Conservation (phyloP, 2,329 filamentous ascomycete species). For the Fusarium circinatum region DNA sequence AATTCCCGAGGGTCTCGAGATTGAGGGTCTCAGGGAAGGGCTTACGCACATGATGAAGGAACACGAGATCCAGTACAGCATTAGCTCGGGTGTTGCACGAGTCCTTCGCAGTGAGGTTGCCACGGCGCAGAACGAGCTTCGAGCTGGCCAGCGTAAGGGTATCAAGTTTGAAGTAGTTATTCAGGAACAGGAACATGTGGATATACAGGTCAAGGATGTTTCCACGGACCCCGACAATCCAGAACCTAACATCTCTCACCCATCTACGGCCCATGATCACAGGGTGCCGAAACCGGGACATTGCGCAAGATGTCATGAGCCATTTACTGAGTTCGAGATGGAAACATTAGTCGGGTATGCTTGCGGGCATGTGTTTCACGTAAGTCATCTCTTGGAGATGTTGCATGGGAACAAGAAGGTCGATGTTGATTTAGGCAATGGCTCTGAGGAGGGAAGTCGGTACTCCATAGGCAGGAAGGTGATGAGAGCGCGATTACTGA, state of each 20-base stretch:
- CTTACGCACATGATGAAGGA: conserved; percentile 92
- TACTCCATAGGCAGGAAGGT: conserved; percentile 87
- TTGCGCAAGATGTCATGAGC: conserved; percentile 67
- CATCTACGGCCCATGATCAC: conserved; percentile 44
- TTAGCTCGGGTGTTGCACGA: conserved; percentile 87
- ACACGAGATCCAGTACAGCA: conserved; percentile 93
- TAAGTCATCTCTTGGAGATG: conserved; percentile 73
- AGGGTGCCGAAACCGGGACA: conserved; percentile 60
- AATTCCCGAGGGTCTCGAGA: conserved; percentile 93
- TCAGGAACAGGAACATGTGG: conserved; percentile 55
- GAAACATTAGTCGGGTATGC: conserved; percentile 83
- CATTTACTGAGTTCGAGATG: conserved; percentile 69
- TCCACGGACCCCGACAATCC: conserved; percentile 42
- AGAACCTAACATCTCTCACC: conserved; percentile 27
- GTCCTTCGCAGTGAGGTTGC: conserved; percentile 90
- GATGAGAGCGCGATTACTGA: conserved; percentile 81
- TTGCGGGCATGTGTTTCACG: conserved; percentile 84
- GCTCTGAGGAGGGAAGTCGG: conserved; percentile 56
- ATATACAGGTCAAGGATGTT: conserved; percentile 55
- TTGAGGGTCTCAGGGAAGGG: conserved; percentile 88
- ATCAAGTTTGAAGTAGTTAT: conserved; percentile 86
- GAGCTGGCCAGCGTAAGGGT: conserved; percentile 81
- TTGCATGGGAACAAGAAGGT: conserved; percentile 57
- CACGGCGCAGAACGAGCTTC: conserved; percentile 81
- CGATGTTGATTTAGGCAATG: conserved; percentile 59